Conservation (phyloP, 441 rosid species). For the Sinapis alba region DNA sequence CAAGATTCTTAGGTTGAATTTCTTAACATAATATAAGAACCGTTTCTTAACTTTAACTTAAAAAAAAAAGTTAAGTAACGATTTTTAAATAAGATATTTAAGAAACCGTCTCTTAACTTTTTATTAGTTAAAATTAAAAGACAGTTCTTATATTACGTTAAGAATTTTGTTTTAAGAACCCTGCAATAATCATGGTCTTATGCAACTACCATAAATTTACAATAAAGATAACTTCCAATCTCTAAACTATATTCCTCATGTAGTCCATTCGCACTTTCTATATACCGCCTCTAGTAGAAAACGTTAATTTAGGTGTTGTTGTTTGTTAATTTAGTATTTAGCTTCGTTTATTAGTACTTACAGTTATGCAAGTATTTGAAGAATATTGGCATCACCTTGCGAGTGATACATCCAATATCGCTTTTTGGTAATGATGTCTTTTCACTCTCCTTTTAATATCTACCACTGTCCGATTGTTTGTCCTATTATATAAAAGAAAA, state of each 20-base stretch:
- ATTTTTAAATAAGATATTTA: too few relatives aligned
- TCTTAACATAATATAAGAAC: too few relatives aligned
- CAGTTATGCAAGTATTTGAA: background rate
- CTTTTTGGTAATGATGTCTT: constrained; percentile 39
- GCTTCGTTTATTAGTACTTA: background rate
- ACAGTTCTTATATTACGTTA: too few relatives aligned
- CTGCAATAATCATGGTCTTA: too few relatives aligned
- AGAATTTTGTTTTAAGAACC: too few relatives aligned
- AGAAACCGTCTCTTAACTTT: too few relatives aligned
- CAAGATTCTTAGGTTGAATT: too few relatives aligned
- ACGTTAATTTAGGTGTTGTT: background rate
- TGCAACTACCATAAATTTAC: background rate
- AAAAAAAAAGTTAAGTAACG: too few relatives aligned
- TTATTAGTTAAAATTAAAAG: too few relatives aligned
- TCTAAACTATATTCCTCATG: background rate
- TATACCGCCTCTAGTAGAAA: background rate
- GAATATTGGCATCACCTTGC: constrained; percentile 3
- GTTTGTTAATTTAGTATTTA: background rate
- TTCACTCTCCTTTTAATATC: constrained; percentile 25
- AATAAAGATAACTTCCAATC: background rate
- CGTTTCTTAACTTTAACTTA: too few relatives aligned
- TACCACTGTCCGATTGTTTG: constrained; percentile 26
- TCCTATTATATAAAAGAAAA: constrained; percentile 26
- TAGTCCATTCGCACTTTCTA: background rate
- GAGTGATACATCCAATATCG: constrained; percentile 31